Evolutionary conservation across 768 basidiomycete species (phyloP).

Genomic region (Asterophora lycoperdoides): DNA sequence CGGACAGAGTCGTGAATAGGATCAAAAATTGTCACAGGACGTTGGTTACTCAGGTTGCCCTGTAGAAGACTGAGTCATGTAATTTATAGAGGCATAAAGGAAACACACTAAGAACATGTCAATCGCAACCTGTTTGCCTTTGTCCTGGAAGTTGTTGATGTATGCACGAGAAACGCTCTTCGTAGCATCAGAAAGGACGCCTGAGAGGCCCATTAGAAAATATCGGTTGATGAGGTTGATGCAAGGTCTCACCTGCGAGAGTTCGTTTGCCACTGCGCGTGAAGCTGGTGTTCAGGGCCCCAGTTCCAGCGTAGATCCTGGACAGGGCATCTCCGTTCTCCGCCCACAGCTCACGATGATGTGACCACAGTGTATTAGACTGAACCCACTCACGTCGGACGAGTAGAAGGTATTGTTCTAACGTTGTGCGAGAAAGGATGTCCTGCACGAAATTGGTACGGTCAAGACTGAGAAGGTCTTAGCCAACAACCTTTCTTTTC

Average conservation of each 20-base stretch:
- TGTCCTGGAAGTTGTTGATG: constrained; percentile 97
- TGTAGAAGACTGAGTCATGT: constrained; percentile 29
- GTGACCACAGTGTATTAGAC: constrained; percentile 68
- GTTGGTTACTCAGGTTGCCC: constrained; percentile 91
- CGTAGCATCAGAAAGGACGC: constrained; percentile 91
- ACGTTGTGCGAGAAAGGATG: constrained; percentile 75
- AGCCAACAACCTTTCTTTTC: neutral
- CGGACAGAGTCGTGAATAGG: constrained; percentile 89
- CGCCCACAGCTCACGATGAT: constrained; percentile 94
- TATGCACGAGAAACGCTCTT: constrained; percentile 96
- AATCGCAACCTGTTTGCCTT: constrained; percentile 89
- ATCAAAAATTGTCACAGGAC: constrained; percentile 87
- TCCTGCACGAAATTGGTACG: constrained; percentile 98
- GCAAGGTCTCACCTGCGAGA: constrained; percentile 55
- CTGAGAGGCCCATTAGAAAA: constrained; percentile 29
- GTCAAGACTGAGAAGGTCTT: constrained; percentile 61
- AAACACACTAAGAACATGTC: constrained; percentile 85
- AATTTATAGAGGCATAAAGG: neutral
- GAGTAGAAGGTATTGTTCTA: constrained; percentile 80
- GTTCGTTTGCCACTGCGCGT: constrained; percentile 95
- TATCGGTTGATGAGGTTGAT: constrained; percentile 6
- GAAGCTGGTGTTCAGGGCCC: constrained; percentile 92
- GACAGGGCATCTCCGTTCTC: constrained; percentile 94
- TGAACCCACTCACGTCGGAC: constrained; percentile 75
- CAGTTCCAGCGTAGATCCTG: constrained; percentile 91